Conservation (phyloP, 2,329 filamentous ascomycete genomes). For the Trichoderma simmonsii region DNA sequence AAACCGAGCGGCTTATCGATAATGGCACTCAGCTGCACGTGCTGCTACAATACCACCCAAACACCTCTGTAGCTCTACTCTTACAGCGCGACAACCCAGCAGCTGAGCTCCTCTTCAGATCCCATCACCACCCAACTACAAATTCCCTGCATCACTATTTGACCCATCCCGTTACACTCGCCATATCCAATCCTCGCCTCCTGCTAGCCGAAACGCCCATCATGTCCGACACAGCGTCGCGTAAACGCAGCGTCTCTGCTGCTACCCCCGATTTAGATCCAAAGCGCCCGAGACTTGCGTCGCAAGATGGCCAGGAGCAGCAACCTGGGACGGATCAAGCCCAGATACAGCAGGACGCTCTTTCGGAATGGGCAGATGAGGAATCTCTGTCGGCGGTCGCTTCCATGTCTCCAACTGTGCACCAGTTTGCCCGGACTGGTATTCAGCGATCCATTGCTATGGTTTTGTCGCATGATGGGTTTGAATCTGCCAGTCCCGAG, state of each 20-base stretch:
- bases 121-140: neutral
- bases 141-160: neutral
- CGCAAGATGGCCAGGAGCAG: neutral
- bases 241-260: slow-evolving; percentile 38
- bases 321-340: neutral
- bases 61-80: neutral
- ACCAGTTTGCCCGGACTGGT: slow-evolving; percentile 34
- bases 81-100: neutral
- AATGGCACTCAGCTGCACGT: neutral
- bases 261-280: slow-evolving; percentile 25
- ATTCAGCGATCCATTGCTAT: slow-evolving; percentile 56
- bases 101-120: neutral
- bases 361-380: neutral
- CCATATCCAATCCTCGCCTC: neutral
- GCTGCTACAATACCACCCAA: neutral
- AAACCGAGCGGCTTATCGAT: neutral
- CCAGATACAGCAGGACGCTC: neutral
- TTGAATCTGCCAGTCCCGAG: slow-evolving; percentile 51
- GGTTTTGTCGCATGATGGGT: slow-evolving; percentile 56
- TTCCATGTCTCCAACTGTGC: slow-evolving; percentile 30
- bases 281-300: slow-evolving; percentile 31
- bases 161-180: too few relatives aligned
- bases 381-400: slow-evolving; percentile 18
- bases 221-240: slow-evolving; percentile 27
- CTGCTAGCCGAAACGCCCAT: neutral